These are phyloP conservation scores for Beta lomatogona DNA, from an alignment of 179 eudicot species.

Conservation along the genomic window DNA sequence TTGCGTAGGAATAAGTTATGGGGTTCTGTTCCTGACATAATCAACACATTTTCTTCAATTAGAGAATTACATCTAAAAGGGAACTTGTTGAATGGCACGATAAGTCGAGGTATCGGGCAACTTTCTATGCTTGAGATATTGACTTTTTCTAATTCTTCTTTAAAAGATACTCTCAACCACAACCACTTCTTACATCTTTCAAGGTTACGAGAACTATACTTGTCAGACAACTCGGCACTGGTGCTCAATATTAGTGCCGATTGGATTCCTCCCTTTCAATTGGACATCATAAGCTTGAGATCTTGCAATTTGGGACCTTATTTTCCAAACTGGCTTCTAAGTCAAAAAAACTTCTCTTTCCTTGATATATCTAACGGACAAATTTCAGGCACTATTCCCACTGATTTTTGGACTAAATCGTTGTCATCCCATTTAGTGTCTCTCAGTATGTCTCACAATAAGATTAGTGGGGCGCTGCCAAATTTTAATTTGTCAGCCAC, in stretches of 20 bases:
- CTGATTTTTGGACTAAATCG: constrained; percentile 27
- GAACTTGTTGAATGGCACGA: constrained; percentile 16
- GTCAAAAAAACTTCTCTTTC: neutral
- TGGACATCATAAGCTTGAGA: neutral
- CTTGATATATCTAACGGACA: constrained; percentile 35
- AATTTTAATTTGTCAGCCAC: neutral
- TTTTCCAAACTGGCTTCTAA: constrained; percentile 40
- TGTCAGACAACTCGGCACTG: constrained; percentile 9
- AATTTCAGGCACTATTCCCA: constrained; percentile 32
- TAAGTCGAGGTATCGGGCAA: constrained; percentile 5
- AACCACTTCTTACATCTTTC: constrained; percentile 25
- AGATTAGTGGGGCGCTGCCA: constrained; percentile 31
- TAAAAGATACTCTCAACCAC: neutral
- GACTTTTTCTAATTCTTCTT: neutral
- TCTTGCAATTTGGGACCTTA: constrained; percentile 37
- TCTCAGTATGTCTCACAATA: constrained; percentile 40
- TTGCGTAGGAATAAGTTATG: no score
- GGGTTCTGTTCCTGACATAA: no score
- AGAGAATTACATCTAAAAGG: neutral
- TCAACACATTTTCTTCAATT: neutral
- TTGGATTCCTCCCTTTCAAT: constrained; percentile 38
- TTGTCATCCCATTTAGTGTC: neutral
- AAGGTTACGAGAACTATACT: neutral
- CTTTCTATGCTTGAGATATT: constrained; percentile 3
- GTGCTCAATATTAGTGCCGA: constrained; percentile 2